phyloP scores from a whole-genome alignment of 768 basidiomycete genomes.

The Leccinum ochraceum region DNA sequence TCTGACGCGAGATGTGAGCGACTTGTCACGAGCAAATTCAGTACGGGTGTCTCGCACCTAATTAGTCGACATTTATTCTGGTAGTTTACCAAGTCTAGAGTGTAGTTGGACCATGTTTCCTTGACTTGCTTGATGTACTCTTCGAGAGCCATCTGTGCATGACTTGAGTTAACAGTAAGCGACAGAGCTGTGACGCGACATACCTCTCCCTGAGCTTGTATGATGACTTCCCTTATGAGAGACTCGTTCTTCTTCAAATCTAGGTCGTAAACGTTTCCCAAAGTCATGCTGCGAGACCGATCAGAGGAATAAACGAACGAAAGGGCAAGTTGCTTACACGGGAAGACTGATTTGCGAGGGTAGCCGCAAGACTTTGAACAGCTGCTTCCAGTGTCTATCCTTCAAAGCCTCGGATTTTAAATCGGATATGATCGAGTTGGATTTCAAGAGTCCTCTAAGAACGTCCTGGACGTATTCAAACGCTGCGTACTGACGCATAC shows the following conservation, averaged over 20 bases:
- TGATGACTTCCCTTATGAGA: constrained; percentile 90
- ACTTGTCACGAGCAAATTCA: not conserved
- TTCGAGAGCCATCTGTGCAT: constrained; percentile 84
- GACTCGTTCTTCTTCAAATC: constrained; percentile 93
- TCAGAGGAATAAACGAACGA: constrained; percentile 3
- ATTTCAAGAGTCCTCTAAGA: constrained; percentile 82
- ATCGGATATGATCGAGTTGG: constrained; percentile 88
- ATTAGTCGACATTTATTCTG: constrained; percentile 99
- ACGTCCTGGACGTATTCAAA: constrained; percentile 98
- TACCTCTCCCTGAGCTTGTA: constrained; percentile 97
- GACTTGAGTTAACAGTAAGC: constrained; percentile 9
- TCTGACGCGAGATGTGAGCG: constrained; percentile 40
- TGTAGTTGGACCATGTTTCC: constrained; percentile 95
- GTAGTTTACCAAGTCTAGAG: constrained; percentile 94
- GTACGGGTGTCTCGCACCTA: constrained; percentile 43
- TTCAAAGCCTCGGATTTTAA: constrained; percentile 96
- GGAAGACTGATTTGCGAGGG: constrained; percentile 75
- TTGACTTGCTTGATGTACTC: constrained; percentile 96
- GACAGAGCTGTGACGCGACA: constrained; percentile 8
- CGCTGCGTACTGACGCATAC: constrained; percentile 98
- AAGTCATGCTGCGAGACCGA: constrained; percentile 69
- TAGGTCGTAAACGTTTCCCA: constrained; percentile 96
- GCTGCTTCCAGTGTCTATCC: constrained; percentile 97
- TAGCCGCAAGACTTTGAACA: constrained; percentile 86
- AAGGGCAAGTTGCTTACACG: constrained; percentile 49